Evolutionary conservation across 2,329 filamentous ascomycete genomes (phyloP).

Genomic region (Calonectria pseudoreteaudii): DNA sequence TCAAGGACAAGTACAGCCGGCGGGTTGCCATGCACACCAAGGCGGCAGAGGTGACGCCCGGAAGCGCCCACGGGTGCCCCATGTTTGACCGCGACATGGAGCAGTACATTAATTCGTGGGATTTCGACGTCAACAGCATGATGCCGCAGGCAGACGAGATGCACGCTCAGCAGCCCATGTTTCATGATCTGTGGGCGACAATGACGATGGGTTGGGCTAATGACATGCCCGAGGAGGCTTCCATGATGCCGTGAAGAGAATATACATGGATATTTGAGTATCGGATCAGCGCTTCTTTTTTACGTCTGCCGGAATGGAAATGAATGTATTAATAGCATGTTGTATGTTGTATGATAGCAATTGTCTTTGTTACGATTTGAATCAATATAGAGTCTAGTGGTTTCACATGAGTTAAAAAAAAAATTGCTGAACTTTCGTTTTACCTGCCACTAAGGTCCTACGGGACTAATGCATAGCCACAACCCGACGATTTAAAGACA

Average conservation of each 20-base stretch:
- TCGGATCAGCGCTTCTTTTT: not conserved
- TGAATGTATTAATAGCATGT: not conserved
- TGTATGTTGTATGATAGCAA: not conserved
- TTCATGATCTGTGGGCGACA: constrained; percentile 61
- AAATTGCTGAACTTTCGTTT: fast-evolving
- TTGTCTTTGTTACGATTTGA: not conserved
- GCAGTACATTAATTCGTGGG: constrained; percentile 59
- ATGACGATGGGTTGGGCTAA: constrained; percentile 60
- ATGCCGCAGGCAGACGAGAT: constrained; percentile 11
- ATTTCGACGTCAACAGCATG: constrained; percentile 36
- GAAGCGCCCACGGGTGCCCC: constrained; percentile 54
- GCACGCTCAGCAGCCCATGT: constrained; percentile 42
- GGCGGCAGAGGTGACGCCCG: not conserved
- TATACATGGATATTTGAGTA: not conserved
- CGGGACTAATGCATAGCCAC: not conserved
- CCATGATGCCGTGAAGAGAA: not conserved
- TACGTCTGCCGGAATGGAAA: not conserved
- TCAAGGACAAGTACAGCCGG: constrained; percentile 59
- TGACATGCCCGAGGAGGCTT: constrained; percentile 22
- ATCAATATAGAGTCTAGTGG: not conserved
- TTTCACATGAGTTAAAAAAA: no score
- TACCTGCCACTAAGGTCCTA: not conserved
- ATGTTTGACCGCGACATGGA: constrained; percentile 65
- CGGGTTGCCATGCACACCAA: constrained; percentile 49
- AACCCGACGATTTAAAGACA: not conserved